Evolutionary conservation across 2,329 filamentous ascomycete genomes (phyloP).

Genomic region (Ophiostoma quercus): DNA sequence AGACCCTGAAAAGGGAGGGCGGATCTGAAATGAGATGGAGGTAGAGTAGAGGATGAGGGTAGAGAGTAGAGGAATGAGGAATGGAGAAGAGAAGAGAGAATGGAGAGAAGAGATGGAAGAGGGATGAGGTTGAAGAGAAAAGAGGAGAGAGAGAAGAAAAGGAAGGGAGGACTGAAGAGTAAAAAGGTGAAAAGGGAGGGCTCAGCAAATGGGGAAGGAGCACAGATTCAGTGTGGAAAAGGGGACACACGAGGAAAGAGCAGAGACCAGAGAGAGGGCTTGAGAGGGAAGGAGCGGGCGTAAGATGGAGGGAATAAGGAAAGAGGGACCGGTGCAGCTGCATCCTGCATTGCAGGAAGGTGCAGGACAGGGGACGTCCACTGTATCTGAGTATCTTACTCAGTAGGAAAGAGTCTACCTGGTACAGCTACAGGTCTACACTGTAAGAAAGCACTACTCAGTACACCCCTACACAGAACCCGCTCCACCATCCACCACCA

Average conservation of each 20-base stretch:
- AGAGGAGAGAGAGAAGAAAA: conserved; percentile 16
- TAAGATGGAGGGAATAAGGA: not conserved
- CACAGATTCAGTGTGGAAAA: conserved; percentile 30
- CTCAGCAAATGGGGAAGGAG: conserved; percentile 25
- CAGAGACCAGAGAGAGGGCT: conserved; percentile 2
- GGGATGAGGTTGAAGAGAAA: not conserved
- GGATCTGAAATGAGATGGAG: conserved; percentile 16
- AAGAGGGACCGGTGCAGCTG: conserved; percentile 1
- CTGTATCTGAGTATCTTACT: too few species aligned
- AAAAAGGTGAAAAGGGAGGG: conserved; percentile 17
- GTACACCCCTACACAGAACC: not conserved
- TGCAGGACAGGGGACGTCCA: too few species aligned
- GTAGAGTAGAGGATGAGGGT: not conserved
- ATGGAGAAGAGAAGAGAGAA: conserved; percentile 14
- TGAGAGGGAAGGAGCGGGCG: not conserved
- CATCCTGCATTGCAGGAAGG: not conserved
- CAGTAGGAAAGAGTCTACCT: too few species aligned
- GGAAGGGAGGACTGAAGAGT: conserved; percentile 4
- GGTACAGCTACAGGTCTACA: too few species aligned
- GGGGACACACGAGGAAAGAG: conserved; percentile 10
- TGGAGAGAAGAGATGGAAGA: not conserved
- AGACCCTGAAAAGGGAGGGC: conserved; percentile 16
- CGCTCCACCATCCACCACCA: not conserved
- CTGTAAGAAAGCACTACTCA: not conserved
- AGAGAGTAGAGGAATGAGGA: not conserved